Conservation (phyloP, 345 rosid species). For the Ceriops decandra region DNA sequence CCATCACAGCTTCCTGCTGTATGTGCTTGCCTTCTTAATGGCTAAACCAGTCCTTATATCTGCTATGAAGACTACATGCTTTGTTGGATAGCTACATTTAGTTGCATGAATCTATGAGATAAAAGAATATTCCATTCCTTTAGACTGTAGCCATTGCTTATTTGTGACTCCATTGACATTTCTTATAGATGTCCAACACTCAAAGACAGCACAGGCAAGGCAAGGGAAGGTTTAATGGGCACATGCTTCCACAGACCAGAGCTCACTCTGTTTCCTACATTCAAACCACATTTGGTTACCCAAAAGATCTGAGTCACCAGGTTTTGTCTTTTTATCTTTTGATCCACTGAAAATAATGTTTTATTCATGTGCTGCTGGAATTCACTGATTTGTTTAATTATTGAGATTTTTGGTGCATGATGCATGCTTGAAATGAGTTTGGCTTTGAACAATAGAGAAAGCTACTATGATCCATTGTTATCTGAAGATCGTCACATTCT, state of each 20-base stretch:
- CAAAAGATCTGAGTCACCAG: constrained; percentile 52
- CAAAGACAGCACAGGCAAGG: constrained; percentile 49
- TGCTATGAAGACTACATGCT: not conserved
- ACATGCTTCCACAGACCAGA: constrained; percentile 32
- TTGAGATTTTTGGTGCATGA: not conserved
- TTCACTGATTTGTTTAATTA: not conserved
- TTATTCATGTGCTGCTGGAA: not conserved
- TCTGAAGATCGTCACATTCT: not conserved
- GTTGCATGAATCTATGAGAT: too few species aligned
- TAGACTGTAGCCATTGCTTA: not conserved
- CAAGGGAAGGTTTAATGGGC: constrained; percentile 44
- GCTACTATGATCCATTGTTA: not conserved
- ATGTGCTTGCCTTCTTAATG: constrained; percentile 14
- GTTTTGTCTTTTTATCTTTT: constrained; percentile 27
- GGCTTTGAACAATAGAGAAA: not conserved
- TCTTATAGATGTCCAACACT: constrained; percentile 37
- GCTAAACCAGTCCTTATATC: not conserved
- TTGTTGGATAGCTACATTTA: not conserved
- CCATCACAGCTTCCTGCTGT: constrained; percentile 47
- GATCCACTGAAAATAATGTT: not conserved
- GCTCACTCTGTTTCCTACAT: constrained; percentile 35
- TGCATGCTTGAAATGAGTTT: not conserved
- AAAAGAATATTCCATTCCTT: not conserved
- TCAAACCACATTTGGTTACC: constrained; percentile 37
- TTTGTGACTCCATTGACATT: not conserved